Conservation (phyloP, 352 stramenopile species). For the Phytopythium oedochilum region DNA sequence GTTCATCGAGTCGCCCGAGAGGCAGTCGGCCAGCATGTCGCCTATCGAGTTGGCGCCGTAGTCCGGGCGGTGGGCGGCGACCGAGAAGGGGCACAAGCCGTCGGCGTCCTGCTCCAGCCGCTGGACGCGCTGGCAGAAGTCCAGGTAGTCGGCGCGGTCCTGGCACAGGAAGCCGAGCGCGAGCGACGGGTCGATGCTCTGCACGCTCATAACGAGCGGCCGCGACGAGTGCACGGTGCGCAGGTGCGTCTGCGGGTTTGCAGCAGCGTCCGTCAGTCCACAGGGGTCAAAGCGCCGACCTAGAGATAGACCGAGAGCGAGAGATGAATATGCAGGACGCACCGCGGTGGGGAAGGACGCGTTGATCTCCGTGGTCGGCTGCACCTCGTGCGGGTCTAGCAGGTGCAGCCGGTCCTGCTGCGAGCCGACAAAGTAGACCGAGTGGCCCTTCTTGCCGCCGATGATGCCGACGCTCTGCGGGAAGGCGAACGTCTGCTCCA, state of each 20-base stretch:
- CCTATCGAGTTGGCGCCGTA: slow-evolving; percentile 36
- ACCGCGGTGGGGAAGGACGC: slow-evolving; percentile 69
- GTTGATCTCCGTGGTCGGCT: slow-evolving; percentile 61
- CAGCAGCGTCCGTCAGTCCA: not conserved
- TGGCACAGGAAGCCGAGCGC: slow-evolving; percentile 92
- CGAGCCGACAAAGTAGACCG: slow-evolving; percentile 94
- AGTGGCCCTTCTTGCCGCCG: slow-evolving; percentile 92
- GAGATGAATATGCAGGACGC: too few species aligned
- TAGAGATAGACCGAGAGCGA: too few species aligned
- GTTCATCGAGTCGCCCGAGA: slow-evolving; percentile 60
- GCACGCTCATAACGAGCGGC: slow-evolving; percentile 77
- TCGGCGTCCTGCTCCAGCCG: slow-evolving; percentile 34
- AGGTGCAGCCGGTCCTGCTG: slow-evolving; percentile 78
- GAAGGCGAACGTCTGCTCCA: slow-evolving; percentile 84
- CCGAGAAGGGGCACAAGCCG: slow-evolving; percentile 62
- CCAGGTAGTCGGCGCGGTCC: slow-evolving; percentile 60
- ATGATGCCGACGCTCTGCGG: slow-evolving; percentile 94
- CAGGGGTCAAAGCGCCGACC: too few species aligned
- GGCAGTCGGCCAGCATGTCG: slow-evolving; percentile 47
- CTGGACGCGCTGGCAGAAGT: slow-evolving; percentile 53
- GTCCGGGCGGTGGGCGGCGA: slow-evolving; percentile 51
- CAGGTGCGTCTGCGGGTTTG: slow-evolving; percentile 50
- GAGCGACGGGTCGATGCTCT: slow-evolving; percentile 91
- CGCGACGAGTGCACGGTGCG: slow-evolving; percentile 46
- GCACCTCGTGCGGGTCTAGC: slow-evolving; percentile 83